Base-by-base conservation (phyloP, 192 early-diverging fungal genomes). In the Backusella tuberculispora region DNA sequence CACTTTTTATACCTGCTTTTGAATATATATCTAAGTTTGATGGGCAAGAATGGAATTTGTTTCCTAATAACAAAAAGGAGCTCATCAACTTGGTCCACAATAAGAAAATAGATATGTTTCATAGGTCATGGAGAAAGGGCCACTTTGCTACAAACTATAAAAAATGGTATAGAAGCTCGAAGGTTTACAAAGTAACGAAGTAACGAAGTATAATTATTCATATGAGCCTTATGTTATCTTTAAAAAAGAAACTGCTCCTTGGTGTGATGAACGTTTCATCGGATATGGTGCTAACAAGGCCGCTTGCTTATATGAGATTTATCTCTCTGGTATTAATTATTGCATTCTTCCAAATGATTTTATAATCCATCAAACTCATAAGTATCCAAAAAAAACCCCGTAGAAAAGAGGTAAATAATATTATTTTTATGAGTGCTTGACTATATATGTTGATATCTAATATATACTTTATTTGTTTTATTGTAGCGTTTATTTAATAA, bases 151-250 rank as follows among this genome's bases (percentile, higher is more conserved):
- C 86, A n/a, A 83, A 88, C 69, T 86, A 88, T 53, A 64, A 72
- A 12, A 60, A 74, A 19, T 88, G 80, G 82, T 82, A 85, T 63
- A 10, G 29, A 13, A 14, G 84, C 1, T 24, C 26, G 13, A 77
- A 85, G 26, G 75, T 78, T 14, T 88, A 88, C 63, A 72, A n/a
- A n/a, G n/a, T n/a, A n/a, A n/a, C n/a, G n/a, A 81, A 68, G 87
- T 88, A 44, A 80, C 79, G 1, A 41, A 70, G 6, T 86, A 88
- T 78, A 80, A 84, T 48, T 78, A 63, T 70, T 76, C 78, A 6
- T 88, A 87, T 74, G 87, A 88, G 65, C 86, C 87, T 21, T 88
- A 88, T 75, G 79, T 83, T 41, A 77, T 88, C 41, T 63, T 81
- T 45, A 81, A 75, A 17, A 82, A 82, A 47, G 74, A 88, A 26